A percentile compares a stretch with the other conserved stretches of the same genome.
phyloP scores from a whole-genome alignment of 2,329 filamentous ascomycete genomes.

The Calonectria multiphialidica region DNA sequence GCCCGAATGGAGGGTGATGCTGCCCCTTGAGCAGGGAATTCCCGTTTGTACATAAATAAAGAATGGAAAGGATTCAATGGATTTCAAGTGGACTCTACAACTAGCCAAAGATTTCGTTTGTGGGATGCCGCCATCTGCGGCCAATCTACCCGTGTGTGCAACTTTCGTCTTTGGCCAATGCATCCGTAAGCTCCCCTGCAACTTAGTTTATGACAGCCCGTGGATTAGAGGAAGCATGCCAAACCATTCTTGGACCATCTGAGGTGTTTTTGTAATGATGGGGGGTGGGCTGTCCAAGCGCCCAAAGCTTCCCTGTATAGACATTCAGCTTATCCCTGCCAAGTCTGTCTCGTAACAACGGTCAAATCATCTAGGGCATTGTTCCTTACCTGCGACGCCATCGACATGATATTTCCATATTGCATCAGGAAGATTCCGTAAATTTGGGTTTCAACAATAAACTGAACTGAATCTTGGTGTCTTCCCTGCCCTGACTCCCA shows the following conservation, averaged over 20 bases:
- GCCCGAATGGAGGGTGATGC: slow-evolving; percentile 68
- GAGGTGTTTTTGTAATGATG: background rate
- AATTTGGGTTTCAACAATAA: background rate
- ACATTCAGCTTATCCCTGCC: background rate
- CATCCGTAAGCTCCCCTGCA: background rate
- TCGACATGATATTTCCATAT: background rate
- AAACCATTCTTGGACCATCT: background rate
- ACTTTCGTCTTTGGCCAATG: background rate
- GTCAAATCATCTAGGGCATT: too few species aligned
- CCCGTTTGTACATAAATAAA: slow-evolving; percentile 53
- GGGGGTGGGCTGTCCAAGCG: background rate
- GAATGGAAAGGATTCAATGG: slow-evolving; percentile 37
- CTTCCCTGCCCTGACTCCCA: background rate
- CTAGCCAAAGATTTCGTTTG: slow-evolving; percentile 7
- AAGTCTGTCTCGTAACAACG: too few species aligned
- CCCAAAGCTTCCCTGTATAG: background rate
- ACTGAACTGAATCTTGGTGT: background rate
- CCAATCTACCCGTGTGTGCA: background rate
- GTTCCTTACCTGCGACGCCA: background rate
- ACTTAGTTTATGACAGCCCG: background rate
- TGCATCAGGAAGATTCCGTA: background rate
- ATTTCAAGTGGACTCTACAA: slow-evolving; percentile 21
- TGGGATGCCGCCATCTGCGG: slow-evolving; percentile 3
- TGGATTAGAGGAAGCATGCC: background rate
- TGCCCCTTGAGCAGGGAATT: slow-evolving; percentile 56